Base-by-base conservation (phyloP, 306 rosid genomes). In the Hylodesmum podocarpum region DNA sequence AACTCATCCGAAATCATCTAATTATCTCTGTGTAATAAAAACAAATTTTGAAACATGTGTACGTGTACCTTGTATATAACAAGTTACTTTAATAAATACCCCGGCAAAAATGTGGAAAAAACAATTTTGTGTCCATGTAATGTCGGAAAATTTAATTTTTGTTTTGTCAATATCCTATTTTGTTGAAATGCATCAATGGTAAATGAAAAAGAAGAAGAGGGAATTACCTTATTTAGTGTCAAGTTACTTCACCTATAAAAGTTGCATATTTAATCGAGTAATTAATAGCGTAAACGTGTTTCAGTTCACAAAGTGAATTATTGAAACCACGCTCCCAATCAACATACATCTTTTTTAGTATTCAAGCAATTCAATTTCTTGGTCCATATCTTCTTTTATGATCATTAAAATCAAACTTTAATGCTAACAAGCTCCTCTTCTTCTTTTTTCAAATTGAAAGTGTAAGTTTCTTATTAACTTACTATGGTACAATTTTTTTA, bases 211-310 rank as follows among this genome's bases (percentile, higher is more conserved):
- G 21, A 25, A 27, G 24, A 61, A 39, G 34, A 44, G 5, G 41
- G 54, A 66, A 15, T 47, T 29, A 5, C 41, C 54, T n/a, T 33
- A 18, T 24, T 69, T 36, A 47, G 66, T 66, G 44, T 39, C 37
- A 66, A 3, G 28, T 40, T 19, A 9, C 49, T n/a, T 76, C 68
- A 76, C 78, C 81, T 28, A 81, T 62, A 70, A 50, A 61, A 29
- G 62, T 69, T 75, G 78, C 28, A 9, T n/a, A 78, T 71, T 78
- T 39, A 71, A 71, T 49, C 1, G 25, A 18, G 28, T 49, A 62
- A 47, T 79, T 49, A 71, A 47, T 70, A 49, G 25, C 73, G 47
- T 59, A 49, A 25, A 69, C 9, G 27, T 55, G 19, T 12, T 53
- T n/a, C 34, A 6, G 28, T 68, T 69, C 14, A 25, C 31, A 43